These are phyloP conservation scores for Epichloe brachyelytri DNA, from an alignment of 2,329 filamentous ascomycete genomes.

Conservation along the genomic window DNA sequence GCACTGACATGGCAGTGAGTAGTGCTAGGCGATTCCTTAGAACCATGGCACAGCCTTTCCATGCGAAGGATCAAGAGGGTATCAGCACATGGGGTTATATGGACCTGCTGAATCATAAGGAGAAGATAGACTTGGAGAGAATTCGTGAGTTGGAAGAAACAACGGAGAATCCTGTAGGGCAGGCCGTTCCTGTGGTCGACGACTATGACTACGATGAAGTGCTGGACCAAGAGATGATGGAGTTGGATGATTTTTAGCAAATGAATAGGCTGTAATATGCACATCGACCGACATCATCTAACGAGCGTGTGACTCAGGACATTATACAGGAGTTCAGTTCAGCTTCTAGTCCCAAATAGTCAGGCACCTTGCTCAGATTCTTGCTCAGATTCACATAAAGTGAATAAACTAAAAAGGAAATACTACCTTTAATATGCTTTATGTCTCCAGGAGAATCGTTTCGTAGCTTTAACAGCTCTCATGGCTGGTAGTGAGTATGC, in stretches of 20 bases:
- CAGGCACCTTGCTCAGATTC: neutral
- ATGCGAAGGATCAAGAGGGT: slow-evolving; percentile 71
- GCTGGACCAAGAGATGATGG: slow-evolving; percentile 43
- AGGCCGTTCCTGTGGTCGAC: slow-evolving; percentile 12
- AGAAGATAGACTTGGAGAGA: slow-evolving; percentile 56
- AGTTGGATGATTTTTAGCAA: slow-evolving; percentile 26
- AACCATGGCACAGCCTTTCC: slow-evolving; percentile 86
- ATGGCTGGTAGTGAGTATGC: slow-evolving; percentile 43
- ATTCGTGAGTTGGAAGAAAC: slow-evolving; percentile 48
- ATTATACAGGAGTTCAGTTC: neutral
- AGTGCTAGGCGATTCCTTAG: slow-evolving; percentile 80
- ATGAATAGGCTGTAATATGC: no score
- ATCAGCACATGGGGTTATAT: slow-evolving; percentile 82
- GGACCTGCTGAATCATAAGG: slow-evolving; percentile 67
- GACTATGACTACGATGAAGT: slow-evolving; percentile 41
- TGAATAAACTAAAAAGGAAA: no score
- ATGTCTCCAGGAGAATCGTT: slow-evolving; percentile 18
- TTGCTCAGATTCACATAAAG: neutral
- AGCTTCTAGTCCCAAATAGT: neutral
- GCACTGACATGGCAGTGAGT: slow-evolving; percentile 88
- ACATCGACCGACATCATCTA: neutral
- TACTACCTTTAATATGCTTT: neutral
- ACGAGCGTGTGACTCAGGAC: neutral
- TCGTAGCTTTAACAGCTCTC: slow-evolving; percentile 42
- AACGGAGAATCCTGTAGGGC: slow-evolving; percentile 14